Conservation (phyloP, 495 filamentous ascomycete species). For the Usnea hakonensis region DNA sequence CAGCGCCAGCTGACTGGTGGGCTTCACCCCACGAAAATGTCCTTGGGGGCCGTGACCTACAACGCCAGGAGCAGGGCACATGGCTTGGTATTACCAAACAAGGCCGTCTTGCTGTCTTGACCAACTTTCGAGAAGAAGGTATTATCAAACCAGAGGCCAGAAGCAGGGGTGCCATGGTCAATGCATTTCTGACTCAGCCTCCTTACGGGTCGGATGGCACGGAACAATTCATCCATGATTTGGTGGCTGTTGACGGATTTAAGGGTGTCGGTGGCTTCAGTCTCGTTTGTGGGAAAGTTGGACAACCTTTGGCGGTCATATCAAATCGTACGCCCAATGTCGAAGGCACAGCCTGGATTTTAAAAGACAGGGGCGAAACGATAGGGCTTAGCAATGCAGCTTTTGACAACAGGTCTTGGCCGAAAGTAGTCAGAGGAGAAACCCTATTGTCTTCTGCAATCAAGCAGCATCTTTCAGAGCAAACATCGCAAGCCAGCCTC, state of each 20-base stretch:
- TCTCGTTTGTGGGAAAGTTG: slow-evolving; percentile 75
- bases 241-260: slow-evolving; percentile 59
- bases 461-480: slow-evolving; percentile 36
- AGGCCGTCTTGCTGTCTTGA: slow-evolving; percentile 82
- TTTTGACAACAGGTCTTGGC: slow-evolving; percentile 68
- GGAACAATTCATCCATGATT: slow-evolving; percentile 57
- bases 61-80: slow-evolving; percentile 64
- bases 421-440: slow-evolving; percentile 65
- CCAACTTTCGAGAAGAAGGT: slow-evolving; percentile 84
- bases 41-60: slow-evolving; percentile 61
- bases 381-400: slow-evolving; percentile 81
- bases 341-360: slow-evolving; percentile 64
- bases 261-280: slow-evolving; percentile 85
- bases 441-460: slow-evolving; percentile 42
- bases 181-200: slow-evolving; percentile 64
- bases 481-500: slow-evolving; percentile 54
- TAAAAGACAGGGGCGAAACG: slow-evolving; percentile 51
- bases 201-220: slow-evolving; percentile 34
- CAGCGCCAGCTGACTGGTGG: slow-evolving; percentile 80
- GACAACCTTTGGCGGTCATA: slow-evolving; percentile 73
- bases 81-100: slow-evolving; percentile 87
- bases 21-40: slow-evolving; percentile 49
- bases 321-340: slow-evolving; percentile 71
- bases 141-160: slow-evolving; percentile 48
- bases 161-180: slow-evolving; percentile 79